These are phyloP conservation scores for Fusarium sp. DNA, from an alignment of 2,329 filamentous ascomycete species.

Conservation along the genomic window DNA sequence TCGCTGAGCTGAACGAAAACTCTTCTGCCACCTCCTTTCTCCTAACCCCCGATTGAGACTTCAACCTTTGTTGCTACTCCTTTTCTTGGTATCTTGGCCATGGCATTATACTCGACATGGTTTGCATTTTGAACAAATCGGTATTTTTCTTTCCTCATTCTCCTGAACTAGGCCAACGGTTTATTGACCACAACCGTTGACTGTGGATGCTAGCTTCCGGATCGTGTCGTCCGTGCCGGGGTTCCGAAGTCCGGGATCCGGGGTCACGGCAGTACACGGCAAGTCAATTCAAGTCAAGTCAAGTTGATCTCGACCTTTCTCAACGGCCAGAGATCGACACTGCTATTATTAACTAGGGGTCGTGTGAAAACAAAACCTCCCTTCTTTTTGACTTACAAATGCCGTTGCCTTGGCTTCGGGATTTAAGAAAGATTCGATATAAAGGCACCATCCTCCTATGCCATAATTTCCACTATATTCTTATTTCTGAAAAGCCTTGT, in stretches of 20 bases:
- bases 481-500: too few species aligned
- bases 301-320: slow-evolving; percentile 7
- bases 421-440: too few species aligned
- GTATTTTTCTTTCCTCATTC: not conserved
- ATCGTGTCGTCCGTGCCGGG: slow-evolving; percentile 11
- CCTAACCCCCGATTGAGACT: slow-evolving; percentile 14
- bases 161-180: slow-evolving; percentile 5
- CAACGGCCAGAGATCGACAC: slow-evolving; percentile 19
- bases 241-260: not conserved
- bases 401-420: not conserved
- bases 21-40: slow-evolving; percentile 33
- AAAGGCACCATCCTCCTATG: too few species aligned
- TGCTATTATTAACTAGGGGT: not conserved
- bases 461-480: too few species aligned
- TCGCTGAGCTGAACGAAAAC: not conserved
- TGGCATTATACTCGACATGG: not conserved
- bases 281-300: not conserved
- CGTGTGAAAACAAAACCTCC: not conserved
- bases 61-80: slow-evolving; percentile 1
- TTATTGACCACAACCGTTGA: not conserved
- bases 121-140: not conserved
- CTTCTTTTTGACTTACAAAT: slow-evolving; percentile 20
- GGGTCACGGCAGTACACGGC: not conserved
- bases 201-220: not conserved
- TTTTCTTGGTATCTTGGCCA: not conserved